Evolutionary conservation across 129 eudicot genomes (phyloP), one percentile per base, ranked within the genome.

Genomic region (Helianthus tuberosus): DNA sequence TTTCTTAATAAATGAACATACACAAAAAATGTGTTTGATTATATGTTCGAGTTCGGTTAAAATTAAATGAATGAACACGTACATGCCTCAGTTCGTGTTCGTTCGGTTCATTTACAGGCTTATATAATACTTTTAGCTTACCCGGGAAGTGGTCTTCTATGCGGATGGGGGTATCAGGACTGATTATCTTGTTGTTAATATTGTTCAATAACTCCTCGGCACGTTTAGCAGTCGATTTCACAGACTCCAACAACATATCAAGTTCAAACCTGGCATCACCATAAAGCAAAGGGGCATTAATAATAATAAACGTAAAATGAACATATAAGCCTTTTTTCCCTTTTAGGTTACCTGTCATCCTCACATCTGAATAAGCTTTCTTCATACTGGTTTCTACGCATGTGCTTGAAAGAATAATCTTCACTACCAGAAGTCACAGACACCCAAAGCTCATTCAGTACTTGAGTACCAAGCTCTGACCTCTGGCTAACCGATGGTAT

Each of bases 341-440:
- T 32, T 32, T 32, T 32, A 51, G 17, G 48, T 52, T 84, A 95
- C 99, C 97, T 91, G 73, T 95, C 99, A 82, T 95, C 99, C 84
- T 95, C 99, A 71, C 99, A 95, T 85, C 96, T 89, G 73, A 95
- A 95, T 53, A 95, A 82, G 77, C 97, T 95, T 79, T 95, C 99
- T 79, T 95, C 99, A 79, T 86, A 95, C 74, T 95, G 99, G 78
- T 95, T 95, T 89, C 97, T 84, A 64, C 99, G 94, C 99, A 95
- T 95, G 80, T 95, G 99, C 69, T 89, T 95, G 68, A 95, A 95
- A 12, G 99, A 95, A 87, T 95, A 95, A 71, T 95, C 99, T 79
- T 95, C 99, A 76, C 99, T 95, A 43, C 99, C 99, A 58, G 97
- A 91, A 27, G 99, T 95, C 75, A 95, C 99, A 66, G 99, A 95